Evolutionary conservation across 345 rosid genomes (phyloP).

Genomic region (Clarkia xantiana): DNA sequence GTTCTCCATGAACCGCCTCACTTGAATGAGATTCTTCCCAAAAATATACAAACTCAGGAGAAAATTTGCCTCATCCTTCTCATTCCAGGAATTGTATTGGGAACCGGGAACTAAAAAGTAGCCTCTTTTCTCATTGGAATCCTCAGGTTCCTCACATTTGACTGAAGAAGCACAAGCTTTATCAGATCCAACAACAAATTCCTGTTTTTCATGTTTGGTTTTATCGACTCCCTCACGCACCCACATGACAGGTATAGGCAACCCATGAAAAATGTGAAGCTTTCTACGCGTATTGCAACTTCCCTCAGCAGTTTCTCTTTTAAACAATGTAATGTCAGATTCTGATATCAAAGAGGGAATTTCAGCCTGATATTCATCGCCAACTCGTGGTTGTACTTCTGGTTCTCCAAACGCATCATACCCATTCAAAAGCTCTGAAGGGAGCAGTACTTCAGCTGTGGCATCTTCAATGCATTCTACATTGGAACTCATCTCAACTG

Average conservation of each 20-base stretch:
- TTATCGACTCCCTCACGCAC: constrained; percentile 13
- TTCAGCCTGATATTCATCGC: constrained; percentile 38
- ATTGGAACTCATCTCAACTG: constrained; percentile 10
- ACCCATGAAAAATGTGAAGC: constrained; percentile 19
- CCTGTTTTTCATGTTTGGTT: constrained; percentile 12
- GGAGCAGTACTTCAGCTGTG: constrained; percentile 17
- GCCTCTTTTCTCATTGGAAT: not conserved
- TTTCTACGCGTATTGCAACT: not conserved
- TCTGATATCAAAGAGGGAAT: constrained; percentile 28
- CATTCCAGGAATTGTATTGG: constrained; percentile 15
- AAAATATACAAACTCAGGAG: constrained; percentile 50
- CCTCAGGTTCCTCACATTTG: not conserved
- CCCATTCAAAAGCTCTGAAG: constrained; percentile 10
- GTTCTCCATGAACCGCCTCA: constrained; percentile 31
- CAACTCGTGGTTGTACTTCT: constrained; percentile 40
- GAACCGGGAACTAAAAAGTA: constrained; percentile 27
- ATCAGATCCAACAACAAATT: constrained; percentile 5
- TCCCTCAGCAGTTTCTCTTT: constrained; percentile 9
- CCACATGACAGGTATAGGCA: constrained; percentile 43
- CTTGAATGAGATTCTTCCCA: constrained; percentile 42
- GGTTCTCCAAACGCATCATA: constrained; percentile 27
- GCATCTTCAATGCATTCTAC: constrained; percentile 19
- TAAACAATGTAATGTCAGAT: constrained; percentile 7
- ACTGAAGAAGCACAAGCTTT: constrained; percentile 4
- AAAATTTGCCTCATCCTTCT: constrained; percentile 25